Conservation (phyloP, 2,329 filamentous ascomycete genomes). For the Fusarium guadeloupense region DNA sequence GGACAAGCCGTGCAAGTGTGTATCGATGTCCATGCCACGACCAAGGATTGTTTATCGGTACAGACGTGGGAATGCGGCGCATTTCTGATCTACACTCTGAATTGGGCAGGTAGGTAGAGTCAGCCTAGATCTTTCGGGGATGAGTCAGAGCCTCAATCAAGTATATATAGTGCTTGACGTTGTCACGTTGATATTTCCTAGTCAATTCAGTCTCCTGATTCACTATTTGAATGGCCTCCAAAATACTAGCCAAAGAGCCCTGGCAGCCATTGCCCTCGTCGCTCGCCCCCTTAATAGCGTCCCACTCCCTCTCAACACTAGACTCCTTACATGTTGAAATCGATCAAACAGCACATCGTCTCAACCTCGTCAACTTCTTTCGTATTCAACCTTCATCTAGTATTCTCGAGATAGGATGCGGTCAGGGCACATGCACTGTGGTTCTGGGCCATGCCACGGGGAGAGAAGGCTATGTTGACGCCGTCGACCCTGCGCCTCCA, state of each 20-base stretch:
- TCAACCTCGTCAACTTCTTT: constrained; percentile 4
- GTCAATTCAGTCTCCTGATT: neutral
- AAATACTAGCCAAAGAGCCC: neutral
- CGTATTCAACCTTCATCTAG: neutral
- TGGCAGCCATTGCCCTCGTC: neutral
- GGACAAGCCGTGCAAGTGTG: too few relatives aligned
- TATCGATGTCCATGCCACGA: too few relatives aligned
- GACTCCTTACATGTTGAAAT: constrained; percentile 5
- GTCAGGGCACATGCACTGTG: constrained; percentile 18
- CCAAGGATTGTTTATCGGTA: too few relatives aligned
- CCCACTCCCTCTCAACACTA: constrained; percentile 1
- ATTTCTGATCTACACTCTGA: too few relatives aligned
- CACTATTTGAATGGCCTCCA: neutral
- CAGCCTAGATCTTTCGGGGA: too few relatives aligned
- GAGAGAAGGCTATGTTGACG: neutral
- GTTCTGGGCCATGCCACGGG: constrained; percentile 1
- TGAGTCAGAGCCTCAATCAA: too few relatives aligned
- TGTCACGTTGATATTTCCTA: neutral
- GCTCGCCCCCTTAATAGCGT: neutral
- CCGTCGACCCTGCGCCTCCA: constrained; percentile 15
- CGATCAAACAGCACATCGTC: constrained; percentile 5
- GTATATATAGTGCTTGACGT: neutral
- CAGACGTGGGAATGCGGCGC: too few relatives aligned
- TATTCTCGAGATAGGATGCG: constrained; percentile 5
- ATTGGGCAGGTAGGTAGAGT: too few relatives aligned